Conservation (phyloP, 768 basidiomycete species). For the Lactarius evosmus region DNA sequence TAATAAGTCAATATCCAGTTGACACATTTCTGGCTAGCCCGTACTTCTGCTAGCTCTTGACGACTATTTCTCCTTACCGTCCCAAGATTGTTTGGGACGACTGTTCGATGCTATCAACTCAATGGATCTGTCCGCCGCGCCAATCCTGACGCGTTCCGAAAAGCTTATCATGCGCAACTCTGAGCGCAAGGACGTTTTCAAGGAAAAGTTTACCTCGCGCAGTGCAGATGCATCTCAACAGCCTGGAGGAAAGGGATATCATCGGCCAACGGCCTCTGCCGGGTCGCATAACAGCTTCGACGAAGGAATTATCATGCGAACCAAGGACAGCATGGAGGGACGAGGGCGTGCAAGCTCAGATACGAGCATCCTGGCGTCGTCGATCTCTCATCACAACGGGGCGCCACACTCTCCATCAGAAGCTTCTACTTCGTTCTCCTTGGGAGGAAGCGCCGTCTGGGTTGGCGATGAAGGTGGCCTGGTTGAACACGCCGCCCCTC, state of each 20-base stretch:
- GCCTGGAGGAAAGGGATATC: slow-evolving; percentile 11
- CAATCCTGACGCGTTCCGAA: slow-evolving; percentile 74
- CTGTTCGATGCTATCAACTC: slow-evolving; percentile 93
- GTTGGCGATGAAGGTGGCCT: slow-evolving; percentile 67
- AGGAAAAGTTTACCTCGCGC: slow-evolving; percentile 64
- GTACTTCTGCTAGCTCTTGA: slow-evolving; percentile 91
- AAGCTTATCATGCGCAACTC: slow-evolving; percentile 86
- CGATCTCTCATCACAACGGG: slow-evolving; percentile 31
- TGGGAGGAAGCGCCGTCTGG: slow-evolving; percentile 82
- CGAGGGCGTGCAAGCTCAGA: slow-evolving; percentile 22
- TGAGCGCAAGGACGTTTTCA: slow-evolving; percentile 89
- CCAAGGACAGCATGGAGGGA: slow-evolving; percentile 16
- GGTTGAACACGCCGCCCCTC: slow-evolving; percentile 39
- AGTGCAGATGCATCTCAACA: slow-evolving; percentile 14
- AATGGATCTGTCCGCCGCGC: slow-evolving; percentile 80
- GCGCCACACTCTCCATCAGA: slow-evolving; percentile 61
- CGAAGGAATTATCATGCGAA: slow-evolving; percentile 54
- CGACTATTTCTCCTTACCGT: slow-evolving; percentile 88
- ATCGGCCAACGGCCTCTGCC: slow-evolving; percentile 29
- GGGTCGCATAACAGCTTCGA: slow-evolving; percentile 71
- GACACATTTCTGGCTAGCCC: slow-evolving; percentile 53
- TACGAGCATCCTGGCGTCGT: slow-evolving; percentile 3
- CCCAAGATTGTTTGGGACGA: slow-evolving; percentile 83
- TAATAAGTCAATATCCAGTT: neutral
- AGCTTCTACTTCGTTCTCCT: slow-evolving; percentile 67